Base-by-base conservation (phyloP, 2,329 filamentous ascomycete species). In the Fusarium austroafricanum region DNA sequence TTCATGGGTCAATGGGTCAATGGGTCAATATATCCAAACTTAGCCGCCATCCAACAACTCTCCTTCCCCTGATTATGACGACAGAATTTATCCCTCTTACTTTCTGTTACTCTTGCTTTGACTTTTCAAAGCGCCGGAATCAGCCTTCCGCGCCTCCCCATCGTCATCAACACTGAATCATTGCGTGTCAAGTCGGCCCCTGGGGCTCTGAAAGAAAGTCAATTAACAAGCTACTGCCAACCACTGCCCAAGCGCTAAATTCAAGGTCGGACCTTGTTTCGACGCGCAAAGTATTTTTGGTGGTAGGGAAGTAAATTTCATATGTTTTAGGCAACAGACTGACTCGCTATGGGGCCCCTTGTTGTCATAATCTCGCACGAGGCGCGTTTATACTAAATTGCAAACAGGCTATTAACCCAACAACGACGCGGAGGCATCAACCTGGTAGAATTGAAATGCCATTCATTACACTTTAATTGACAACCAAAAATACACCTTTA, bases 301-400 rank as follows among this genome's bases (percentile, higher is more conserved):
- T 31, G 23, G 26, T 26, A 23, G 21, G 21, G 4, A 55, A 33
- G 10, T 31, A 31, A 21, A 20, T 15, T 8, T 47, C 29, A 10
- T 29, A 23, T 33, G 11, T 20, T 35, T 35, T 26, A 26, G 45
- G 45, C 45, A 49, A 37, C 31, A 26, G 28, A 44, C 57, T 67
- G 63, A 67, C 65, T 67, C 63, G 65, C 20, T 23, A 40, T 39
- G 14, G 15, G 12, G 15, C 44, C 45, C 58, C 43, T 42, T 35
- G 31, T 31, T 58, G 43, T 55, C 62, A 62, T 63, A 61, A 67
- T 67, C 46, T 67, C 65, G 44, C 61, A 65, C 54, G 55, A 61
- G 63, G 55, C 55, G 50, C 40, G 31, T 65, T 67, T 55, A 55
- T 66, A 37, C 62, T 60, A 65, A 49, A 65, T 53, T 49, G 43